These are phyloP conservation scores for Aspergillus mulundensis DNA, from an alignment of 495 filamentous ascomycete genomes.

Conservation along the genomic window DNA sequence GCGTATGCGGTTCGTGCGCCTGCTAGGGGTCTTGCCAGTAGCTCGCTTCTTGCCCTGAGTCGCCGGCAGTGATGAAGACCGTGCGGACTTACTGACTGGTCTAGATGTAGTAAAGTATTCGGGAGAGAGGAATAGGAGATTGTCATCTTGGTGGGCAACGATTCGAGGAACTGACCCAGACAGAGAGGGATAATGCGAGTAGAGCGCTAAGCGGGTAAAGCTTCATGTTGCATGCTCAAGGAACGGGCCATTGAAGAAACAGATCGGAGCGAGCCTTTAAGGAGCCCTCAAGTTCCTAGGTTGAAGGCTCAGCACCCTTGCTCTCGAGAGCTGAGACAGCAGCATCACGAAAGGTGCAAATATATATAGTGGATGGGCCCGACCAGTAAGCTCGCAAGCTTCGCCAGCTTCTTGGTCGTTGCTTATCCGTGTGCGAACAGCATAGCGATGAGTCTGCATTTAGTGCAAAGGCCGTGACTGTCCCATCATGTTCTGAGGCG, in stretches of 20 bases:
- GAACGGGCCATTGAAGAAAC: not conserved
- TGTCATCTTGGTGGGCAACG: constrained; percentile 22
- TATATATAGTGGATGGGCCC: not conserved
- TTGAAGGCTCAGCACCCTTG: too few relatives aligned
- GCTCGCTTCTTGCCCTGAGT: constrained; percentile 51
- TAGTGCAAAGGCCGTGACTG: too few relatives aligned
- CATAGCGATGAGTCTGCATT: too few relatives aligned
- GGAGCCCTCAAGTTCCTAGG: not conserved
- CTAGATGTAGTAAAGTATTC: constrained; percentile 11
- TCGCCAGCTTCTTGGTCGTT: not conserved
- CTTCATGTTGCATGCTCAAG: not conserved
- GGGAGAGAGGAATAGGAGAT: constrained; percentile 18
- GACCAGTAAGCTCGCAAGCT: not conserved
- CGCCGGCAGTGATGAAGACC: constrained; percentile 81
- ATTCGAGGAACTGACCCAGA: constrained; percentile 13
- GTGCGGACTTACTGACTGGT: constrained; percentile 48
- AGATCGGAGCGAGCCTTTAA: not conserved
- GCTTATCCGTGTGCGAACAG: not conserved
- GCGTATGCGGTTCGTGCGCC: constrained; percentile 18
- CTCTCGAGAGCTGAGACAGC: too few relatives aligned
- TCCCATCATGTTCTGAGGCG: too few relatives aligned
- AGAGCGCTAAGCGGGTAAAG: not conserved
- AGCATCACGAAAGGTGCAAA: not conserved
- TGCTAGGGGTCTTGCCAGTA: constrained; percentile 14
- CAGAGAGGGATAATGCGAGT: not conserved